phyloP scores from a whole-genome alignment of 2,329 filamentous ascomycete genomes.

The Thielaviopsis ethacetica region DNA sequence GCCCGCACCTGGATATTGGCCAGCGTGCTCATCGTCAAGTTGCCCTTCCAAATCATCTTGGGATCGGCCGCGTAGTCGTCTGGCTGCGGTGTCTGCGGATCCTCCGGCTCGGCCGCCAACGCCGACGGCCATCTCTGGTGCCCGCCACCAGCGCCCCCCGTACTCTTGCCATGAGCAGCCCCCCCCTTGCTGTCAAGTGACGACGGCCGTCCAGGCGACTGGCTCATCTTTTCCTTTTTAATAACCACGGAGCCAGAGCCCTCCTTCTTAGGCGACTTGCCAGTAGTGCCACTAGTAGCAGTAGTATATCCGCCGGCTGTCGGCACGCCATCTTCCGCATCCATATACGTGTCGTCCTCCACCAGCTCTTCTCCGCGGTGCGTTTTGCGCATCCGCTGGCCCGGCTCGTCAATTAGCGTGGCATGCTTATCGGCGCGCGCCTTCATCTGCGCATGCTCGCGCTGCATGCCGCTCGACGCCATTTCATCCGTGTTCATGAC shows the following conservation, averaged over 20 bases:
- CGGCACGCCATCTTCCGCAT: slow-evolving; percentile 15
- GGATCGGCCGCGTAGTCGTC: slow-evolving; percentile 65
- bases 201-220: slow-evolving; percentile 38
- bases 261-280: neutral
- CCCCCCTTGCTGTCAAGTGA: slow-evolving; percentile 83
- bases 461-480: slow-evolving; percentile 77
- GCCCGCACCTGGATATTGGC: slow-evolving; percentile 63
- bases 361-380: slow-evolving; percentile 92
- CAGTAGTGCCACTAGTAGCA: neutral
- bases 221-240: slow-evolving; percentile 20
- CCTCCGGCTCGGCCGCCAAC: neutral
- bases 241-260: slow-evolving; percentile 12
- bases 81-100: neutral
- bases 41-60: slow-evolving; percentile 63
- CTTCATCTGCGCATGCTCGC: slow-evolving; percentile 59
- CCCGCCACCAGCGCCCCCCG: slow-evolving; percentile 15
- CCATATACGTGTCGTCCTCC: slow-evolving; percentile 49
- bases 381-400: slow-evolving; percentile 68
- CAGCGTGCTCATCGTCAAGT: slow-evolving; percentile 58
- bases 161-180: slow-evolving; percentile 52
- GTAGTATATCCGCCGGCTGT: slow-evolving; percentile 14
- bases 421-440: slow-evolving; percentile 69
- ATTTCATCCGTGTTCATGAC: slow-evolving; percentile 82
- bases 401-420: slow-evolving; percentile 60
- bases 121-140: slow-evolving; percentile 12